Percentiles rank a stretch among this genome's conserved stretches.
Evolutionary conservation across 371 early-diverging fungal species (phyloP).

Genomic region (Dinochytrium kinnereticum): DNA sequence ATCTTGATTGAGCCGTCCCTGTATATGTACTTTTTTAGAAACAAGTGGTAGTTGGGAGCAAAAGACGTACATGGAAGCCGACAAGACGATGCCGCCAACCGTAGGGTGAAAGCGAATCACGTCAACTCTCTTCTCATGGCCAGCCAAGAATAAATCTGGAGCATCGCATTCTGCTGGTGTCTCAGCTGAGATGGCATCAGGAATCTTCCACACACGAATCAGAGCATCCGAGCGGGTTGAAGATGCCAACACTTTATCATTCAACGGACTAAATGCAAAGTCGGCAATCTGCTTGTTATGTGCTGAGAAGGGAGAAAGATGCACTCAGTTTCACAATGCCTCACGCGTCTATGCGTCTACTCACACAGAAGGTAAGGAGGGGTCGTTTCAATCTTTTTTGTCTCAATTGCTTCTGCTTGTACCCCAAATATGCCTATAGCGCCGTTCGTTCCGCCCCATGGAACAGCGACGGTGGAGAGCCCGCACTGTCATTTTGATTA

Average conservation of each 20-base stretch:
- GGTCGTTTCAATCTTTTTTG: slow-evolving; percentile 17
- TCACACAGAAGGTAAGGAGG: slow-evolving; percentile 26
- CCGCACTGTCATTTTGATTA: neutral
- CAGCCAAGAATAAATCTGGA: slow-evolving; percentile 38
- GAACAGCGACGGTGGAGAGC: slow-evolving; percentile 13
- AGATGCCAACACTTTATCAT: slow-evolving; percentile 23
- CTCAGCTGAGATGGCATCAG: neutral
- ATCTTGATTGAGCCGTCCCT: slow-evolving; percentile 36
- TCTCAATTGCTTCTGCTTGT: neutral
- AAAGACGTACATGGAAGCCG: slow-evolving; percentile 19
- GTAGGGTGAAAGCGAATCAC: slow-evolving; percentile 37
- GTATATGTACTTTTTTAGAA: neutral
- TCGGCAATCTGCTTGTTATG: slow-evolving; percentile 42
- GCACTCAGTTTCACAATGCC: neutral
- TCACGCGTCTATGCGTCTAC: neutral
- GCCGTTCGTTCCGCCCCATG: slow-evolving; percentile 5
- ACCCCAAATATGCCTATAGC: slow-evolving; percentile 24
- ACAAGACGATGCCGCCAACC: slow-evolving; percentile 28
- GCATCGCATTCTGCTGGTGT: slow-evolving; percentile 27
- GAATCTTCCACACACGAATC: neutral
- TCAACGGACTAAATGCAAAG: slow-evolving; percentile 25
- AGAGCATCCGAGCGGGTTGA: slow-evolving; percentile 30
- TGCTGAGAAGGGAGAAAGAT: slow-evolving; percentile 2
- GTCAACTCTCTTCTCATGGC: slow-evolving; percentile 44
- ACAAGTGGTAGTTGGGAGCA: neutral